Base-by-base conservation (phyloP, 331 rosid genomes). In the Erythrophleum ivorense region DNA sequence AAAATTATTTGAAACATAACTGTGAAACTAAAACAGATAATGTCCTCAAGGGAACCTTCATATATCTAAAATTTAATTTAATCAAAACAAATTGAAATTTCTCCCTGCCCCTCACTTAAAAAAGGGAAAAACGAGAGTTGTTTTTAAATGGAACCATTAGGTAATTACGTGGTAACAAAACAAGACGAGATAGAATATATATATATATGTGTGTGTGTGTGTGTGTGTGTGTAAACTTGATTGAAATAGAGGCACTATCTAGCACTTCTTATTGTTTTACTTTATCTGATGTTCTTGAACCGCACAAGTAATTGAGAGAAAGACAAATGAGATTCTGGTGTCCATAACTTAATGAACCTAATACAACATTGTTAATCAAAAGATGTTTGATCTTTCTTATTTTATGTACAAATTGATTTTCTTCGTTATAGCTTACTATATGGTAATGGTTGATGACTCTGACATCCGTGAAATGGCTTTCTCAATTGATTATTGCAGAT, bases 401-500 rank as follows among this genome's bases (percentile, higher is more conserved):
- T 76, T 31, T 38, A 6, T 49, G 77, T 77, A 53, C 66, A 45
- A 75, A 14, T 68, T 40, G 40, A 21, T 19, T 71, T 73, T 82
- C 48, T 55, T 46, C 58, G 48, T 36, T 19, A 3, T 40, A 41
- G 62, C 45, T 64, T 62, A 38, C 58, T 50, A 21, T 66, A 13
- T 55, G 45, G 33, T 62, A 11, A 69, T 12, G 6, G 31, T 71
- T 2, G 49, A 5, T 34, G 43, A 73, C 68, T 57, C 19, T 80
- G 74, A 71, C 45, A 45, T 70, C 60, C 77, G 18, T 78, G 54
- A 66, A 57, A 78, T 74, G 78, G 55, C 50, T 53, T 38, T 67
- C 29, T 80, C 45, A 4, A 62, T 80, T 80, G 82, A 19, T 79
- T 76, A 60, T 81, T 86, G 84, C 90, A 96, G 99, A 94, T 89